Conservation (phyloP, 768 basidiomycete species). For the Crassisporium funariophilum region DNA sequence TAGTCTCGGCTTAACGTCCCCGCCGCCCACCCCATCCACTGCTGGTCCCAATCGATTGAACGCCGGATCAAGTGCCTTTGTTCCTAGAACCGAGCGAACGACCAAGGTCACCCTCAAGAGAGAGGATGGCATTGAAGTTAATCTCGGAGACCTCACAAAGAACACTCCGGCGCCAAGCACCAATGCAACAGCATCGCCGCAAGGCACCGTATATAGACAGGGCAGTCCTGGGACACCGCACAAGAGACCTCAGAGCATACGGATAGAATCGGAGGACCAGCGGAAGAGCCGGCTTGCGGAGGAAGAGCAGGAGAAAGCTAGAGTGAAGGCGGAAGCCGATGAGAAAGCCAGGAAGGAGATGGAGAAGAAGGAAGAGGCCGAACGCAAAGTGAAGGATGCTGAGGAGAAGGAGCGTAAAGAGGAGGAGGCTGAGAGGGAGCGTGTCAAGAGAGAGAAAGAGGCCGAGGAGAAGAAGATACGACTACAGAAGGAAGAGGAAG, state of each 20-base stretch:
- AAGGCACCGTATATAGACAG: constrained; percentile 34
- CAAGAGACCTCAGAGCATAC: constrained; percentile 44
- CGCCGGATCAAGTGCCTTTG: constrained; percentile 65
- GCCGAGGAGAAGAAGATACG: constrained; percentile 39
- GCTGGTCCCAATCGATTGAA: constrained; percentile 52
- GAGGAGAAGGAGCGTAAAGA: constrained; percentile 37
- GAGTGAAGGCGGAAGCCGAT: constrained; percentile 44
- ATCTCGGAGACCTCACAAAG: constrained; percentile 56
- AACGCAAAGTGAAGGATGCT: constrained; percentile 49
- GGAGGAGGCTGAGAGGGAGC: constrained; percentile 40
- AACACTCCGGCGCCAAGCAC: constrained; percentile 34
- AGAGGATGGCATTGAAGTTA: constrained; percentile 65
- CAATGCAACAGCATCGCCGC: constrained; percentile 37
- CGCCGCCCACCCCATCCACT: constrained; percentile 68
- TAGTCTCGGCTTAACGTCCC: constrained; percentile 56
- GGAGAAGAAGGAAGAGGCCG: constrained; percentile 37
- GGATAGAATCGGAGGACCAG: constrained; percentile 64
- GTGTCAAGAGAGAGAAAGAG: constrained; percentile 48
- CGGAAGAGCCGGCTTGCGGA: constrained; percentile 46
- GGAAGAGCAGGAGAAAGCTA: constrained; percentile 45
- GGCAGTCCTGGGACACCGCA: constrained; percentile 42
- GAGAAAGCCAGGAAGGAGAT: constrained; percentile 44
- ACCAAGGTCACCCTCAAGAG: constrained; percentile 61
- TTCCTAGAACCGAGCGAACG: constrained; percentile 44
- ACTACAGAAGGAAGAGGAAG: constrained; percentile 38